phyloP scores from a whole-genome alignment of 2,329 filamentous ascomycete species.

The Aspergillus unguis region DNA sequence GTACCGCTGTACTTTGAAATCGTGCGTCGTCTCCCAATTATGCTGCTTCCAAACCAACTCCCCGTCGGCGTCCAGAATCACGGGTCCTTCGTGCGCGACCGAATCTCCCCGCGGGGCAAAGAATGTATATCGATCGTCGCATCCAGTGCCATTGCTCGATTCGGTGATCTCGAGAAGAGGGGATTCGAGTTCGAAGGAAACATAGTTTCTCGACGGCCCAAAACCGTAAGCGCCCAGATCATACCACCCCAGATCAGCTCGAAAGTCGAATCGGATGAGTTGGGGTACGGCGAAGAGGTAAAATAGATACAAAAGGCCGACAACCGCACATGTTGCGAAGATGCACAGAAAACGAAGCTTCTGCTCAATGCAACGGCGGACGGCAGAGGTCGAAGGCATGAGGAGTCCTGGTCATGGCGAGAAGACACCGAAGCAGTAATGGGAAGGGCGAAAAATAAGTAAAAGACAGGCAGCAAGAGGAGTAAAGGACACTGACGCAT shows the following conservation, averaged over 20 bases:
- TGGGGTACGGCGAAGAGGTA: slow-evolving; percentile 19
- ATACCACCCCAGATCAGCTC: slow-evolving; percentile 23
- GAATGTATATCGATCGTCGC: slow-evolving; percentile 30
- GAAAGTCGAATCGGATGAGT: slow-evolving; percentile 17
- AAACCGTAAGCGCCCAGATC: slow-evolving; percentile 32
- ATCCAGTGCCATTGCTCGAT: slow-evolving; percentile 22
- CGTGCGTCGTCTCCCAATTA: slow-evolving; percentile 23
- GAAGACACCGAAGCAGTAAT: not conserved
- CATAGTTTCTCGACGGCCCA: slow-evolving; percentile 26
- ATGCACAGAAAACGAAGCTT: not conserved
- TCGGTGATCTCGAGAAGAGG: slow-evolving; percentile 26
- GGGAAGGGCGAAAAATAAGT: no score
- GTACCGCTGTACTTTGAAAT: slow-evolving; percentile 27
- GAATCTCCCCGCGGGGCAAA: slow-evolving; percentile 33
- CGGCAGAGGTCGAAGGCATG: not conserved
- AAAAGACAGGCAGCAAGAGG: no score
- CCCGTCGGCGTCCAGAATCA: slow-evolving; percentile 28
- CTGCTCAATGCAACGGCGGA: not conserved
- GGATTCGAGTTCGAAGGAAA: slow-evolving; percentile 30
- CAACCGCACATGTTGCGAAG: slow-evolving; percentile 4
- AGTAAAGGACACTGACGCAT: no score
- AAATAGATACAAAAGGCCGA: slow-evolving; percentile 19
- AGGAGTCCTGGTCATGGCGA: not conserved
- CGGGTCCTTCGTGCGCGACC: slow-evolving; percentile 24
- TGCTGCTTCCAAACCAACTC: slow-evolving; percentile 28